Evolutionary conservation across 1,139 yeast species (phyloP), one percentile per base, ranked within the genome.

Genomic region (Blastobotrys capitulatus): DNA sequence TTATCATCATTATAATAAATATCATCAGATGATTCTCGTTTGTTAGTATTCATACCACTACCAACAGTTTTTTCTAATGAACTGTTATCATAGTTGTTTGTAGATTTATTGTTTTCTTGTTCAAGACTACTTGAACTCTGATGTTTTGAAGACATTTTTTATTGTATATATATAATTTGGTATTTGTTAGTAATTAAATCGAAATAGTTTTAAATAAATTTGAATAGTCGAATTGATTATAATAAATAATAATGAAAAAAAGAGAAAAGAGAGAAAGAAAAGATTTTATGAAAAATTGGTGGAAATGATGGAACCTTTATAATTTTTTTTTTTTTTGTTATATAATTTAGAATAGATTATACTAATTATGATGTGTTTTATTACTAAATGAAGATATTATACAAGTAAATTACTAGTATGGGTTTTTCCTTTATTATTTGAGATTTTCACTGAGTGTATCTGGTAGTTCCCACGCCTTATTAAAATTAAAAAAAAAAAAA

Each of bases 1-100:
- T 36, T 35, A 27, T 49, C 49, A 22, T 48, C 38, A 35, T 44
- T 44, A 39, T 41, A 37, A 27, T 31, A n/a, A 16, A 35, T 38
- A 29, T 41, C 46, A 38, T 43, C 42, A 10, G 49, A 47, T 8
- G 38, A 22, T 10, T 9, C 38, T 29, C 48, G 32, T 35, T 45
- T 45, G n/a, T 16, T 27, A 16, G 39, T 40, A 19, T 16, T 10
- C 38, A 19, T 18, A 18, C 19, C 37, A 10, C 4, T 5, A n/a
- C n/a, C 26, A 31, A 12, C 26, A 25, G 27, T 42, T 32, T 42
- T 29, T 19, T 22, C 31, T 20, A 19, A 9, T 15, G 44, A 16
- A 34, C 13, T 35, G 6, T 13, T n/a, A 4, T 20, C 41, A 19
- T 10, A 26, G 16, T 25, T 20, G 12, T 6, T 18, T 7, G 43